These are phyloP conservation scores for Cryptococcus sp. DNA, from an alignment of 1,284 basidiomycete species.

Conservation along the genomic window DNA sequence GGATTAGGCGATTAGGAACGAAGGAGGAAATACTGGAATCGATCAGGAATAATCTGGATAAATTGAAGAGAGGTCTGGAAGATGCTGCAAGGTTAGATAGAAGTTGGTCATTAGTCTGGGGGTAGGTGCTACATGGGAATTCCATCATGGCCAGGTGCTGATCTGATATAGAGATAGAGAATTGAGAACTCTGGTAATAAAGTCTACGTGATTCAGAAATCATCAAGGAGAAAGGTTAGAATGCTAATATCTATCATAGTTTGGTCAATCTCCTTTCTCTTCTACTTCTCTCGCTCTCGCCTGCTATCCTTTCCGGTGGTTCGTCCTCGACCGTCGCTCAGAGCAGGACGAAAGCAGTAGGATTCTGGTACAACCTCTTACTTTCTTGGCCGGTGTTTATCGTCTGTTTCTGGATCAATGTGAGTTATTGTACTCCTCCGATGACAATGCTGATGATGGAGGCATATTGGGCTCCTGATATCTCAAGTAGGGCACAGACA, in stretches of 20 bases:
- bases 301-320: constrained; percentile 38
- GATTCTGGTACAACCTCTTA: constrained; percentile 45
- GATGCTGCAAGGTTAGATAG: constrained; percentile 35
- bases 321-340: constrained; percentile 10
- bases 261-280: constrained; percentile 47
- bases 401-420: constrained; percentile 46
- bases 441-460: not conserved
- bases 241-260: constrained; percentile 12
- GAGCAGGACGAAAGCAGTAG: constrained; percentile 28
- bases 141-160: not conserved
- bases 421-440: constrained; percentile 10
- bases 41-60: constrained; percentile 12
- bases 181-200: constrained; percentile 38
- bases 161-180: constrained; percentile 37
- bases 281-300: constrained; percentile 38
- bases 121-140: constrained; percentile 23
- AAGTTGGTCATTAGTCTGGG: constrained; percentile 39
- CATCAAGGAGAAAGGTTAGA: not conserved
- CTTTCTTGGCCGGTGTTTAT: constrained; percentile 45
- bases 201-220: constrained; percentile 35
- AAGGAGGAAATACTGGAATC: not conserved
- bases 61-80: constrained; percentile 18
- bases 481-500: constrained; percentile 39
- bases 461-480: constrained; percentile 41
- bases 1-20: not conserved